Evolutionary conservation across 352 stramenopile species (phyloP).

Genomic region (Phytopythium vexans): DNA sequence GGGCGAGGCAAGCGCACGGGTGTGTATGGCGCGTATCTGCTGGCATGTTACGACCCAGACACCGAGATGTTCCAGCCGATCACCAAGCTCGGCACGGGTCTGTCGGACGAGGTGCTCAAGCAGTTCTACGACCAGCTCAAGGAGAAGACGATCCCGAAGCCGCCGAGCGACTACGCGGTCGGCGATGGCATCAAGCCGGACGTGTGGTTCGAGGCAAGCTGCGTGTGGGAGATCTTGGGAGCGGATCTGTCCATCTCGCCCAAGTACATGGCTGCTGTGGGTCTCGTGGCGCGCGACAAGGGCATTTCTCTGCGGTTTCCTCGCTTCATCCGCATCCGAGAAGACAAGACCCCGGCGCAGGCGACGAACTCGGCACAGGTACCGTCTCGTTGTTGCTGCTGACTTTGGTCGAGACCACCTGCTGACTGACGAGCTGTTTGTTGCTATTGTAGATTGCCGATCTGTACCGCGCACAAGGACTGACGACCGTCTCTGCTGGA

Average conservation of each 20-base stretch:
- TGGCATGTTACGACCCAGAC: conserved; percentile 98
- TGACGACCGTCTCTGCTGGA: conserved; percentile 55
- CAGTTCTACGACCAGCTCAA: conserved; percentile 84
- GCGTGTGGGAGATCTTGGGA: conserved; percentile 98
- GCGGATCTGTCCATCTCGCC: conserved; percentile 98
- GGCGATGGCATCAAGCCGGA: conserved; percentile 88
- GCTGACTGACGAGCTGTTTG: neutral
- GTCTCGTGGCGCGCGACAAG: conserved; percentile 87
- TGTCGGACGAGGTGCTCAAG: conserved; percentile 98
- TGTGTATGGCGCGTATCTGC: conserved; percentile 97
- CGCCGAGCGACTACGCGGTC: conserved; percentile 91
- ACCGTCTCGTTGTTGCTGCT: conserved; percentile 3
- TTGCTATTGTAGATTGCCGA: conserved; percentile 62
- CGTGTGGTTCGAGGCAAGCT: conserved; percentile 95
- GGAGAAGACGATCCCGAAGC: conserved; percentile 76
- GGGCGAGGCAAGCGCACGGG: conserved; percentile 95
- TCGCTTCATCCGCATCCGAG: conserved; percentile 95
- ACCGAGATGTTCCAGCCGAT: conserved; percentile 98
- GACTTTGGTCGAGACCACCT: neutral
- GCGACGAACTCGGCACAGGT: conserved; percentile 97
- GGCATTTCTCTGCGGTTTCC: conserved; percentile 99
- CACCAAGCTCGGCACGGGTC: conserved; percentile 98
- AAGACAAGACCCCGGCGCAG: conserved; percentile 97
- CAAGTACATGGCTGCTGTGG: conserved; percentile 96
- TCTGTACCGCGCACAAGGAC: conserved; percentile 73